Evolutionary conservation across 805 yeast genomes (phyloP).

Genomic region (Kazachstania taianensis): DNA sequence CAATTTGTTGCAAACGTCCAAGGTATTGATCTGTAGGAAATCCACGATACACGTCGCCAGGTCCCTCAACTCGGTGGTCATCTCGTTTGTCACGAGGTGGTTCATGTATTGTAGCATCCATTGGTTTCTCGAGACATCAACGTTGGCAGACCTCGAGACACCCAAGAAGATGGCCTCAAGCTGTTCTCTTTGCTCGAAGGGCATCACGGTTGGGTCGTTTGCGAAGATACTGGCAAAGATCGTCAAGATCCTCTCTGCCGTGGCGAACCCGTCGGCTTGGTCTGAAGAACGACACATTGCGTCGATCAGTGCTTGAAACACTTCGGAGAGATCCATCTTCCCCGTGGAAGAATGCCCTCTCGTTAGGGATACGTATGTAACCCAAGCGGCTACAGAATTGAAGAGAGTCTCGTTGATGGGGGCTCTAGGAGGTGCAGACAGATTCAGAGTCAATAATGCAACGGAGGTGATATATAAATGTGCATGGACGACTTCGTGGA

Average conservation of each 20-base stretch:
- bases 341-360: slow-evolving; percentile 20
- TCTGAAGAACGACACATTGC: slow-evolving; percentile 24
- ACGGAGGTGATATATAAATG: slow-evolving; percentile 26
- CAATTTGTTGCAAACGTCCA: slow-evolving; percentile 27
- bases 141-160: slow-evolving; percentile 16
- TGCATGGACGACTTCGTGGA: slow-evolving; percentile 26
- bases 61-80: slow-evolving; percentile 25
- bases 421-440: slow-evolving; percentile 6
- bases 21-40: slow-evolving; percentile 24
- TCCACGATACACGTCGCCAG: slow-evolving; percentile 27
- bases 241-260: slow-evolving; percentile 19
- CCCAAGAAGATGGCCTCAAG: slow-evolving; percentile 27
- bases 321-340: slow-evolving; percentile 24
- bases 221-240: slow-evolving; percentile 24
- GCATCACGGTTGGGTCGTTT: slow-evolving; percentile 24
- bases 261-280: slow-evolving; percentile 16
- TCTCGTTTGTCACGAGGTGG: slow-evolving; percentile 24
- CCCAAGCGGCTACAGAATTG: slow-evolving; percentile 25
- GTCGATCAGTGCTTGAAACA: slow-evolving; percentile 21
- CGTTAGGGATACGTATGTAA: slow-evolving; percentile 23
- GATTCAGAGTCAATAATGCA: slow-evolving; percentile 23
- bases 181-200: slow-evolving; percentile 22
- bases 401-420: slow-evolving; percentile 14
- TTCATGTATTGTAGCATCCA: slow-evolving; percentile 30
- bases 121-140: slow-evolving; percentile 16